Base-by-base conservation (phyloP, 2,329 filamentous ascomycete species). In the Penicillium sumatraense region DNA sequence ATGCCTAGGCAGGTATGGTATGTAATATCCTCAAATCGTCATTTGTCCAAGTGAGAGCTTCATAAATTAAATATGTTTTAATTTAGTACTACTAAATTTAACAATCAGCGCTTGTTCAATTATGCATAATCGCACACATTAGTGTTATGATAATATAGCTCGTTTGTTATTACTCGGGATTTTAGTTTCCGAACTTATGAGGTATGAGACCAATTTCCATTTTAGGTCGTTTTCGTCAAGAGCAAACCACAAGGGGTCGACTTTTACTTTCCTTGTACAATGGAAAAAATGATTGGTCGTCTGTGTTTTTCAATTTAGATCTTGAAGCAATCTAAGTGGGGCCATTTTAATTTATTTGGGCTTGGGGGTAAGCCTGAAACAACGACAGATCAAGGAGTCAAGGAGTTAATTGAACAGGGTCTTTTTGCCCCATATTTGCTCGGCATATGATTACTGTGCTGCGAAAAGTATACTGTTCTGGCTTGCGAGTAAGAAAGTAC, bases 401-500 rank as follows among this genome's bases (percentile, higher is more conserved):
- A 42, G 20, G 14, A 18, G 23, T 50, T 29, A 54, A 48, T 33
- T 24, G 14, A 31, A 23, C 24, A 23, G 29, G 51, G 33, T 48
- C 51, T 44, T 44, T 24, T 9, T 20, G 18, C 14, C 18, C 40
- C 40, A 44, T 44, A 16, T 16, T 44, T 16, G 6, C 16, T 44
- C 40, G 21, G 40, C 24, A 27, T 10, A 6, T 24, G 14, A 2
- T 14, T 14, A 41, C 8, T 24, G 14, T 41, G 9, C 20, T n/a
- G 18, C 11, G 8, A 41, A 49, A 53, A 47, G 29, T 55, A 57
- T n/a, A n/a, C n/a, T n/a, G n/a, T n/a, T n/a, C n/a, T n/a, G n/a
- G n/a, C n/a, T n/a, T n/a, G n/a, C n/a, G n/a, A n/a, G n/a, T n/a
- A n/a, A n/a, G n/a, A n/a, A n/a, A n/a, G n/a, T n/a, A n/a, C n/a